Evolutionary conservation across 371 early-diverging fungal genomes (phyloP), one percentile per base, ranked within the genome.

Genomic region (Umbelopsis sp.): DNA sequence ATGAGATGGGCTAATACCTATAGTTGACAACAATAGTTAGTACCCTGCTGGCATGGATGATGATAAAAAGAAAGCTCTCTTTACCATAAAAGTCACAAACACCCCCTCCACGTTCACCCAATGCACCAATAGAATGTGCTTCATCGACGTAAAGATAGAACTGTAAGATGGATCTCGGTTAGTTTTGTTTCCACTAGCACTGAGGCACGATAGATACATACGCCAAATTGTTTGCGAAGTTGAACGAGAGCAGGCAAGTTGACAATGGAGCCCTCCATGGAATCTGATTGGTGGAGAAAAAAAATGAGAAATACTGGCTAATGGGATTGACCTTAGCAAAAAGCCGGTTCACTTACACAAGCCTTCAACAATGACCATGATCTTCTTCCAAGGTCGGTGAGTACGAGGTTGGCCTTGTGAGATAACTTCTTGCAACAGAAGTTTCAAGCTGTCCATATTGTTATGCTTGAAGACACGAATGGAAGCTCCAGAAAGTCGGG

Each of bases 101-200:
- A 65, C 99, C 99, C 48, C 99, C 89, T 22, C 99, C 99, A 57
- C 90, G 88, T 72, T 90, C 89, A 52, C 98, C 98, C 71, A 98
- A 75, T 9, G 99, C 99, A 63, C 99, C 99, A 70, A 99, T 96
- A 22, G 99, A 99, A 78, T 99, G 99, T 7, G 99, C 99, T 80
- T 99, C 99, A 79, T 99, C 99, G 2, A 99, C 90, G 83, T 97
- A 99, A 65, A 99, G 83, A 82, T 97, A 97, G 83, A 98, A 99
- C 90, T 88, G 52, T 4, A 24, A 24, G 38, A n/a, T 8, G 66
- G 25, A 35, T 44, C 65, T 62, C 68, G 51, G 50, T 41, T 41
- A 75, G 37, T 46, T 14, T 70, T 44, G 32, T 11, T 35, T 53
- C 18, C 7, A 22, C 7, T 25, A 37, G 4, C 11, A 51, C 2